Base-by-base conservation (phyloP, 2,329 filamentous ascomycete genomes). In the Venturia pyrina region DNA sequence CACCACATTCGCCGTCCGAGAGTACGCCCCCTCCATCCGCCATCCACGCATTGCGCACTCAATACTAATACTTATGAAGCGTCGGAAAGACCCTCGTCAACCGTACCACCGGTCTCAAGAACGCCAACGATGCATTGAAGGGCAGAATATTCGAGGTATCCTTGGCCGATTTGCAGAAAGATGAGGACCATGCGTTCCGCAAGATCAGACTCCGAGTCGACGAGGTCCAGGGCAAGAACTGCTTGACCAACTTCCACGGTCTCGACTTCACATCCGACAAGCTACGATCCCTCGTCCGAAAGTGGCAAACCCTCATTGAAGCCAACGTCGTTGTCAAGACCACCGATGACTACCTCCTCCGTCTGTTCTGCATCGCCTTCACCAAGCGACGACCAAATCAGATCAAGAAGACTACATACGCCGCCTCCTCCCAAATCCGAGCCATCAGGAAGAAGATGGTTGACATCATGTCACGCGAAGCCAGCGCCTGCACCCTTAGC, bases 211-310 rank as follows among this genome's bases (percentile, higher is more conserved):
- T 99, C 79, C 89, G 95, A 73, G 91, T 98, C 76, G 95, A 99
- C 78, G 95, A 99, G 84, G 88, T 99, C 71, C 95, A 99, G 85
- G 95, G 95, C 86, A 97, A 97, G 89, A 98, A 96, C 89, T 98
- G 95, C 85, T 84, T 99, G 82, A 98, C 95, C 86, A 97, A 97
- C 89, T 99, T 99, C 90, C 93, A 99, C 88, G 95, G 95, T 75
- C 88, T 99, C 80, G 95, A 99, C 85, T 98, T 99, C 89, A 99
- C 95, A 79, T 97, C 95, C 75, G 95, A 99, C 88, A 99, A 99
- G 88, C 89, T 99, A 76, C 91, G 95, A 79, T 98, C 95, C 70
- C 89, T 99, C 72, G 95, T 99, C 75, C 93, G 95, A 85, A 99
- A 99, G 86, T 99, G 95, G 95, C 95, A 99, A 84, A 89, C 93